phyloP scores from a whole-genome alignment of 192 early-diverging fungal genomes.

The Geosiphon pyriformis region DNA sequence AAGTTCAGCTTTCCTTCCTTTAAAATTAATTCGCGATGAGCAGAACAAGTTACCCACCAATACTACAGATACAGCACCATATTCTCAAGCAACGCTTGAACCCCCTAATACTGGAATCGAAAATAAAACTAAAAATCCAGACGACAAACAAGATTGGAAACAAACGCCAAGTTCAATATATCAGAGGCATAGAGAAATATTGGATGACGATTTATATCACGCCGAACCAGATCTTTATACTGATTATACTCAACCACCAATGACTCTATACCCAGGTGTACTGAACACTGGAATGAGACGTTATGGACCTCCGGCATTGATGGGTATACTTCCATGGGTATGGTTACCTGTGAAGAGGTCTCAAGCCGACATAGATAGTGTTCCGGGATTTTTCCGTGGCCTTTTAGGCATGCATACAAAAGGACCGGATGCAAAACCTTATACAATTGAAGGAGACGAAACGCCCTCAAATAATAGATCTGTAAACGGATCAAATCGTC shows the following conservation, averaged over 20 bases:
- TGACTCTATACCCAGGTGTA: slow-evolving; percentile 62
- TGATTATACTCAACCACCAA: slow-evolving; percentile 68
- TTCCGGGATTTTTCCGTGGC: slow-evolving; percentile 4
- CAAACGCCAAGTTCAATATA: background rate
- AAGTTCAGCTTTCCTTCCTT: slow-evolving; percentile 42
- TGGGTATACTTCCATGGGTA: slow-evolving; percentile 59
- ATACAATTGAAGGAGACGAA: background rate
- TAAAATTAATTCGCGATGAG: slow-evolving; percentile 34
- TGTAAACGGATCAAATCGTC: too few species aligned
- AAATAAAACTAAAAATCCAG: background rate
- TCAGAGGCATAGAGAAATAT: slow-evolving; percentile 22
- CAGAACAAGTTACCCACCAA: slow-evolving; percentile 3
- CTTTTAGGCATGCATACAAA: slow-evolving; percentile 12
- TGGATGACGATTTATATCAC: slow-evolving; percentile 60
- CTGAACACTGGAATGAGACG: slow-evolving; percentile 64
- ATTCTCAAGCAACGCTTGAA: background rate
- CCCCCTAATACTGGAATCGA: background rate
- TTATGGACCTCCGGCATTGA: slow-evolving; percentile 61
- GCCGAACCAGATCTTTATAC: slow-evolving; percentile 61
- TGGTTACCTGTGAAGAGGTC: slow-evolving; percentile 64
- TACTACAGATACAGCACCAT: background rate
- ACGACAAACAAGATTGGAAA: background rate
- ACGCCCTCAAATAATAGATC: background rate
- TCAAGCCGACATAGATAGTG: background rate
- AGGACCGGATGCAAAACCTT: background rate